Conservation (phyloP, 75 land plant species). For the Azolla pinnata region DNA sequence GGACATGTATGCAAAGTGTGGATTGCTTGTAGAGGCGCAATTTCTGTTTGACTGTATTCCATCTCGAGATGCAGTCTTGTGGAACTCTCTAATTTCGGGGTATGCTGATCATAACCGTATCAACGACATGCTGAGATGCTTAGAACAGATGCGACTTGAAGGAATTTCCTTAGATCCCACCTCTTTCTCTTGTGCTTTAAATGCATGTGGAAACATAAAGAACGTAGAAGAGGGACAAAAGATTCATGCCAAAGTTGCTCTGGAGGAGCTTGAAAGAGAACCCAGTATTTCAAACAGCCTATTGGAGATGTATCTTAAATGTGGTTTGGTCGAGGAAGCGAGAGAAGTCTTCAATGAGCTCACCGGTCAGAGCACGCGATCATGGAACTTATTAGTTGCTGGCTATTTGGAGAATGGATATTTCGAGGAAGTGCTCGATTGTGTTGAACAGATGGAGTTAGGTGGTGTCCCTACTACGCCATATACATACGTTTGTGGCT, state of each 20-base stretch:
- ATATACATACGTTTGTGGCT: slow-evolving; percentile 28
- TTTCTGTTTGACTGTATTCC: slow-evolving; percentile 3
- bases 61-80: slow-evolving; percentile 21
- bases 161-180: background rate
- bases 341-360: slow-evolving; percentile 13
- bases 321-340: slow-evolving; percentile 2
- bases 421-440: background rate
- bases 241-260: background rate
- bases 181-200: background rate
- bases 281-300: slow-evolving; percentile 10
- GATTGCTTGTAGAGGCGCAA: slow-evolving; percentile 3
- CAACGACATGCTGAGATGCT: slow-evolving; percentile 23
- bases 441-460: slow-evolving; percentile 1
- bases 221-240: background rate
- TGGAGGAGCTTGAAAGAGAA: slow-evolving; percentile 1
- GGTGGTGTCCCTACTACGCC: slow-evolving; percentile 21
- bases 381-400: background rate
- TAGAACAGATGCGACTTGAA: slow-evolving; percentile 21
- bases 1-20: slow-evolving; percentile 21
- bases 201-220: background rate
- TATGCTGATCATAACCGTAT: slow-evolving; percentile 27
- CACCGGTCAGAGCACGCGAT: background rate
- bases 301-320: slow-evolving; percentile 17
- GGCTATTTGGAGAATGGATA: background rate
- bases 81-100: slow-evolving; percentile 40